A percentile compares a stretch with the other conserved stretches of the same genome.
These are phyloP conservation scores for Leishmania guyanensis DNA, from an alignment of 208 protist species.

Conservation along the genomic window DNA sequence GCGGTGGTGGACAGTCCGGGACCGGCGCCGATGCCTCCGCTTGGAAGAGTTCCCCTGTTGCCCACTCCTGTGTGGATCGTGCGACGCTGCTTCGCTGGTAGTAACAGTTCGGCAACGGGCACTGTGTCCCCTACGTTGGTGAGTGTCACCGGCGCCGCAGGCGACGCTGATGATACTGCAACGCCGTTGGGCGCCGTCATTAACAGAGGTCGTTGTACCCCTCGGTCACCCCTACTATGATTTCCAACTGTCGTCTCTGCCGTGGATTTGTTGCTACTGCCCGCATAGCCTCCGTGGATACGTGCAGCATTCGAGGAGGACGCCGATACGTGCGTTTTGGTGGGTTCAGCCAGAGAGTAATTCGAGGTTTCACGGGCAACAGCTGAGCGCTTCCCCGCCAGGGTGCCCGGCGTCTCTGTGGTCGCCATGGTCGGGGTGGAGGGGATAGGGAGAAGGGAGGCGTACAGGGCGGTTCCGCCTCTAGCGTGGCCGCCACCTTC, in stretches of 20 bases:
- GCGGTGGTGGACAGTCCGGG: neutral
- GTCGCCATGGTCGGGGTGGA: neutral
- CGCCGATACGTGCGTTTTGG: neutral
- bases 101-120: slow-evolving; percentile 27
- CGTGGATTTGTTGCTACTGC: neutral
- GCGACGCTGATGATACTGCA: neutral
- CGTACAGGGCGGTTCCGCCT: slow-evolving; percentile 3
- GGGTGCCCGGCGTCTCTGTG: slow-evolving; percentile 8
- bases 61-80: slow-evolving; percentile 40
- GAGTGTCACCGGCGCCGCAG: slow-evolving; percentile 27
- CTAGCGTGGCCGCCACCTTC: neutral
- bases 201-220: neutral
- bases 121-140: slow-evolving; percentile 16
- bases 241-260: neutral
- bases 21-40: neutral
- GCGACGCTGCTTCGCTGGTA: slow-evolving; percentile 57
- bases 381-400: slow-evolving; percentile 14
- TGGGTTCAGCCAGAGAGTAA: neutral
- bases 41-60: neutral
- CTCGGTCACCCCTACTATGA: neutral
- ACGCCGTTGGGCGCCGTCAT: neutral
- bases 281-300: neutral
- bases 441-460: slow-evolving; percentile 8
- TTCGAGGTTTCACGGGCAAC: slow-evolving; percentile 17
- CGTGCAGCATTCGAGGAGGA: neutral